Evolutionary conservation across 2,329 filamentous ascomycete genomes (phyloP).

Genomic region (Ophiosphaerella korrae): DNA sequence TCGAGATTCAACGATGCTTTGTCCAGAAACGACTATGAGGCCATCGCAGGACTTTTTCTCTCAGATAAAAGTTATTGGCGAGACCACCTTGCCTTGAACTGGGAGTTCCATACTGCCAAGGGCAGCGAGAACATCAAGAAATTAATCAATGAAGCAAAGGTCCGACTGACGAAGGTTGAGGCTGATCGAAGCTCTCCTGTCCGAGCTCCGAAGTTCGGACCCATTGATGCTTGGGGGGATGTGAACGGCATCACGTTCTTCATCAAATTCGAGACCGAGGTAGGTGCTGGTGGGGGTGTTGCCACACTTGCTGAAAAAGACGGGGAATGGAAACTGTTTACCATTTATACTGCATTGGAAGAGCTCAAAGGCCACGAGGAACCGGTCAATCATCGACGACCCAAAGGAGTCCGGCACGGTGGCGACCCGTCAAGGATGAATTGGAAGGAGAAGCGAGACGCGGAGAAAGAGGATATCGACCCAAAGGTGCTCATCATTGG

Average conservation of each 20-base stretch:
- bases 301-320: conserved; percentile 41
- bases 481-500: conserved; percentile 42
- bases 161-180: conserved; percentile 35
- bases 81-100: conserved; percentile 62
- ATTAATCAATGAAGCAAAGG: conserved; percentile 37
- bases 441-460: conserved; percentile 38
- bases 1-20: conserved; percentile 51
- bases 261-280: conserved; percentile 35
- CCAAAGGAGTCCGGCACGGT: conserved; percentile 37
- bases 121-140: conserved; percentile 53
- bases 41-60: conserved; percentile 51
- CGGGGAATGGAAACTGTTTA: conserved; percentile 49
- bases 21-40: conserved; percentile 39
- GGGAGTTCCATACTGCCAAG: conserved; percentile 60
- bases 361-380: conserved; percentile 46
- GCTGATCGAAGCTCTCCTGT: conserved; percentile 33
- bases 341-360: conserved; percentile 45
- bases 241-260: conserved; percentile 36
- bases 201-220: conserved; percentile 29
- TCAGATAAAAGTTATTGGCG: conserved; percentile 62
- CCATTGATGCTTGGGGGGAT: conserved; percentile 37
- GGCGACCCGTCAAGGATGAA: conserved; percentile 36
- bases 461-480: conserved; percentile 30
- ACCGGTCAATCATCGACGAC: conserved; percentile 26
- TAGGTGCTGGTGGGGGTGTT: conserved; percentile 41